Evolutionary conservation across 192 early-diverging fungal genomes (phyloP).

Genomic region (Podila clonocystis): DNA sequence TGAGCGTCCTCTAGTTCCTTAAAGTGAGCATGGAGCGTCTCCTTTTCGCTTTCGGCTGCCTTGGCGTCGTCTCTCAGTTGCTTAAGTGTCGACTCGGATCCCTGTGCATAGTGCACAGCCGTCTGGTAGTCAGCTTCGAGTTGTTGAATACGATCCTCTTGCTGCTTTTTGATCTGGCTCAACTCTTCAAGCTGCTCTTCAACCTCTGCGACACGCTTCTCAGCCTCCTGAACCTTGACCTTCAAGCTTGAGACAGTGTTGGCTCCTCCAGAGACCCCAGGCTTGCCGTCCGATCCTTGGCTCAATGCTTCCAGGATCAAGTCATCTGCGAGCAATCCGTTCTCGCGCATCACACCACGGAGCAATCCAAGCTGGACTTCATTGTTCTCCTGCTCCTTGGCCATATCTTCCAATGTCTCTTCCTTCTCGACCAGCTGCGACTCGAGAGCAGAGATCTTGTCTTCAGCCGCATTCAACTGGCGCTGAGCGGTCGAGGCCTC

Average conservation of each 20-base stretch:
- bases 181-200: conserved; percentile 33
- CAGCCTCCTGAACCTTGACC: conserved; percentile 24
- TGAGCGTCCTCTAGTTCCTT: conserved; percentile 19
- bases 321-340: conserved; percentile 55
- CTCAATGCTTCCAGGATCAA: conserved; percentile 47
- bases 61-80: conserved; percentile 50
- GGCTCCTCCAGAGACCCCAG: not conserved
- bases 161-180: conserved; percentile 22
- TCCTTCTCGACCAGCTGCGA: conserved; percentile 55
- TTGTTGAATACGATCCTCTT: conserved; percentile 49
- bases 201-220: conserved; percentile 24
- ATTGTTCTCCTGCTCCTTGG: conserved; percentile 62
- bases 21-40: not conserved
- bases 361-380: conserved; percentile 64
- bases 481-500: conserved; percentile 52
- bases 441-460: conserved; percentile 52
- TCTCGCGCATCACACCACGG: conserved; percentile 57
- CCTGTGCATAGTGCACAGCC: conserved; percentile 50
- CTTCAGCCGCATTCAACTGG: conserved; percentile 50
- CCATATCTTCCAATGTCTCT: conserved; percentile 51
- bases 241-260: conserved; percentile 25
- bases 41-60: conserved; percentile 15
- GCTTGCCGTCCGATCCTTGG: conserved; percentile 10
- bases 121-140: conserved; percentile 57
- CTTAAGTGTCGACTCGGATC: conserved; percentile 50